Conservation (phyloP, 2,329 filamentous ascomycete species). For the Geosmithia putterillii region DNA sequence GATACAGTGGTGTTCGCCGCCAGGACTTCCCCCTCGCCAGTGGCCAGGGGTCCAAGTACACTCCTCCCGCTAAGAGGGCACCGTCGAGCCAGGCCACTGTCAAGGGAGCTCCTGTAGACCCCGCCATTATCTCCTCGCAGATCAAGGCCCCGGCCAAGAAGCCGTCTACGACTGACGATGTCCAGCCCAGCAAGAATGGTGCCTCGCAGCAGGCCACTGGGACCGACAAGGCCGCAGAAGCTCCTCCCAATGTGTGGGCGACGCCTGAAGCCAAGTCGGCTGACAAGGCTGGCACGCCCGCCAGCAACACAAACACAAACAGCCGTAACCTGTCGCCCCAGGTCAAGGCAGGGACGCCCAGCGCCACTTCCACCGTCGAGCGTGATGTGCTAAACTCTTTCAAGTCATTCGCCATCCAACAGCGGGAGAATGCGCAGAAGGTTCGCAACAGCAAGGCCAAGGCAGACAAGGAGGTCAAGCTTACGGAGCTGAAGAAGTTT, state of each 20-base stretch:
- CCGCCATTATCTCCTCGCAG: slow-evolving; percentile 84
- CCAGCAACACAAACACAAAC: slow-evolving; percentile 21
- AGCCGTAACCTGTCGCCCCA: slow-evolving; percentile 28
- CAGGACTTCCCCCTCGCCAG: slow-evolving; percentile 58
- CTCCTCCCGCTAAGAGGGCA: slow-evolving; percentile 75
- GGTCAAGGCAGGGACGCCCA: slow-evolving; percentile 29
- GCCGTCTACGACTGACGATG: slow-evolving; percentile 12
- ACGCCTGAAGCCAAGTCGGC: slow-evolving; percentile 16
- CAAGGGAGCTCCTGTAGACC: slow-evolving; percentile 67
- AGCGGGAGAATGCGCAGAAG: slow-evolving; percentile 44
- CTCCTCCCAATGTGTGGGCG: slow-evolving; percentile 7
- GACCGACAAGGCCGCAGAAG: slow-evolving; percentile 14
- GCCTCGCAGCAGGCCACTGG: slow-evolving; percentile 8
- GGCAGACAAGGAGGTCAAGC: slow-evolving; percentile 78
- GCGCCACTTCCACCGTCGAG: slow-evolving; percentile 48
- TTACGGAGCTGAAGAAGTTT: slow-evolving; percentile 93
- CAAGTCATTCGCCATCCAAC: slow-evolving; percentile 48
- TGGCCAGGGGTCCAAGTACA: slow-evolving; percentile 59
- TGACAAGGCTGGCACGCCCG: slow-evolving; percentile 8
- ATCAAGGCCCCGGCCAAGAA: slow-evolving; percentile 38
- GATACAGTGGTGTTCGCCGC: slow-evolving; percentile 85
- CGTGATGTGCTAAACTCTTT: slow-evolving; percentile 50
- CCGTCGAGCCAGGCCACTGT: slow-evolving; percentile 63
- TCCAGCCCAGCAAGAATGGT: slow-evolving; percentile 16
- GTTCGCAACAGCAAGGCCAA: slow-evolving; percentile 44